A percentile compares a stretch with the other conserved stretches of the same genome.
Conservation (phyloP, 306 rosid genomes). For the Trifolium subterraneum region DNA sequence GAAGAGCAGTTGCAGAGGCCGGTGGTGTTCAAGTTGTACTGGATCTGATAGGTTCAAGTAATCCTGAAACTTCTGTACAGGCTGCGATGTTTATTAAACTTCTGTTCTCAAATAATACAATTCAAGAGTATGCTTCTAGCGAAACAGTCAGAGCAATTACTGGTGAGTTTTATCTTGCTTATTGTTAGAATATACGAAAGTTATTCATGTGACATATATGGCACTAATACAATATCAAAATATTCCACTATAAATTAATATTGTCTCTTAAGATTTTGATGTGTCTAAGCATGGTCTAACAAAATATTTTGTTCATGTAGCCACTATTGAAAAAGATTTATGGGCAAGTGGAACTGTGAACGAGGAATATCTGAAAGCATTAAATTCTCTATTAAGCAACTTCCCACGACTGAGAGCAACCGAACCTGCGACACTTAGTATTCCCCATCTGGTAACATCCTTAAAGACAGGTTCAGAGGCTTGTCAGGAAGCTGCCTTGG, state of each 20-base stretch:
- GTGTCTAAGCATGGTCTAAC: conserved; percentile 31
- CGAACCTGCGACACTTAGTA: conserved; percentile 97
- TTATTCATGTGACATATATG: neutral
- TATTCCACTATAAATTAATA: neutral
- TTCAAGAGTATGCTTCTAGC: conserved; percentile 98
- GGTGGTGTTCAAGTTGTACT: conserved; percentile 98
- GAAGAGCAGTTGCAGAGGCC: conserved; percentile 99
- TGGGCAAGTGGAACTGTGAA: conserved; percentile 97
- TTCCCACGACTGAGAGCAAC: conserved; percentile 98
- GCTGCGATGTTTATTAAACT: conserved; percentile 98
- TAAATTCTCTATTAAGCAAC: conserved; percentile 92
- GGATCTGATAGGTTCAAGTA: conserved; percentile 96
- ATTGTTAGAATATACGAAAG: neutral
- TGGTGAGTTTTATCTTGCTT: conserved; percentile 64
- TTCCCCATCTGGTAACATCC: conserved; percentile 95
- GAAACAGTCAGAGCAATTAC: conserved; percentile 97
- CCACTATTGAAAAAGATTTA: conserved; percentile 93
- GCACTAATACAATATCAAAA: neutral
- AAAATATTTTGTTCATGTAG: conserved; percentile 56
- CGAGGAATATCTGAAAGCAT: conserved; percentile 93
- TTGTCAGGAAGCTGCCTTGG: conserved; percentile 97
- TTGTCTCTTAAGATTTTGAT: conserved; percentile 1
- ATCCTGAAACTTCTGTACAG: conserved; percentile 92
- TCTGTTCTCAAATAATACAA: conserved; percentile 93
- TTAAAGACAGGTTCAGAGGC: conserved; percentile 95